Conservation (phyloP, 179 eudicot species). For the Sideroxylon spinosum region DNA sequence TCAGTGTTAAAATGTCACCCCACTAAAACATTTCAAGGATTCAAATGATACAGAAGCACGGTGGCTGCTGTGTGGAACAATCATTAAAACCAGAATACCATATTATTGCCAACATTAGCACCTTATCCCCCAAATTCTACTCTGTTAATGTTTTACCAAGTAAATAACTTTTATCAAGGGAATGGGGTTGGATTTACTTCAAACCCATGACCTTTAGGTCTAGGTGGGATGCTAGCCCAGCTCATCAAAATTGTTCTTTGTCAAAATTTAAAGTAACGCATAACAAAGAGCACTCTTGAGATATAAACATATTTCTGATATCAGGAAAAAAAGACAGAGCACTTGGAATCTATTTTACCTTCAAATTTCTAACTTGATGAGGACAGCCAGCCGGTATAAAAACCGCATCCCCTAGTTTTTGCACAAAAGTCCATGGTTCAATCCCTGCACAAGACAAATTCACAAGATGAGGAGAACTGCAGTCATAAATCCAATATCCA, state of each 20-base stretch:
- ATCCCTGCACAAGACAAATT: constrained; percentile 32
- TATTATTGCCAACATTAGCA: neutral
- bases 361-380: constrained; percentile 69
- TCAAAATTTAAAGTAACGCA: neutral
- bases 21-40: too few species aligned
- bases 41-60: too few species aligned
- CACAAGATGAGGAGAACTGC: neutral
- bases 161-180: too few species aligned
- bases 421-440: constrained; percentile 75
- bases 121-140: neutral
- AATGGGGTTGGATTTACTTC: too few species aligned
- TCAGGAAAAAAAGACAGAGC: too few species aligned
- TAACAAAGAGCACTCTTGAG: neutral
- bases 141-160: neutral
- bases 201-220: too few species aligned
- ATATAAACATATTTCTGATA: neutral
- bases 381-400: constrained; percentile 85
- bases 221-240: too few species aligned
- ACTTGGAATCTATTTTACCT: constrained; percentile 29
- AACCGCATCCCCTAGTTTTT: constrained; percentile 71
- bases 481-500: neutral
- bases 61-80: neutral
- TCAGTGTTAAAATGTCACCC: too few species aligned
- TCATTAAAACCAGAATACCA: neutral
- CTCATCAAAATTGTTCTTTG: too few species aligned